Conservation (phyloP, 1,139 yeast species). For the Yamadazyma dushanensis region DNA sequence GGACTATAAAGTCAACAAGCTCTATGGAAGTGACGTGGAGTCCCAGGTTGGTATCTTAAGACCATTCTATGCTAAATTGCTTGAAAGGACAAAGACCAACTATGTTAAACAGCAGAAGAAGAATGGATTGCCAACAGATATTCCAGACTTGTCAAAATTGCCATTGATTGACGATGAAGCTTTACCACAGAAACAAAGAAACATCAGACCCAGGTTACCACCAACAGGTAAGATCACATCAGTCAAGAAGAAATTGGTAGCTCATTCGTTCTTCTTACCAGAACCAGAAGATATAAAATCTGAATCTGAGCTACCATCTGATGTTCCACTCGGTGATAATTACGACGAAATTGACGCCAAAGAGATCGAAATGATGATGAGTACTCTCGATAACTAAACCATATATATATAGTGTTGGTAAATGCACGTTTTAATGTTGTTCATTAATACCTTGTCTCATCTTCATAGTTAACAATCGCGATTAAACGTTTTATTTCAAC, state of each 20-base stretch:
- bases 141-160: constrained; percentile 43
- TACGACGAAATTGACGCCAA: constrained; percentile 16
- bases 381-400: constrained; percentile 7
- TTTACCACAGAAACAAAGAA: constrained; percentile 75
- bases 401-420: no score
- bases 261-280: constrained; percentile 49
- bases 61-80: constrained; percentile 55
- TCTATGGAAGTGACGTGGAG: constrained; percentile 52
- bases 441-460: no score
- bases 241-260: constrained; percentile 61
- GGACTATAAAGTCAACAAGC: constrained; percentile 46
- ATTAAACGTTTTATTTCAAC: no score
- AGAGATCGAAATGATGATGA: constrained; percentile 19
- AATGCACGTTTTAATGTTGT: no score
- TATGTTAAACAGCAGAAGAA: constrained; percentile 53
- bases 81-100: constrained; percentile 52
- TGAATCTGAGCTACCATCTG: constrained; percentile 2
- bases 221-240: constrained; percentile 87
- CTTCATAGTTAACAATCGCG: no score
- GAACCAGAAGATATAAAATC: constrained; percentile 22
- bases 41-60: constrained; percentile 58
- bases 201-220: constrained; percentile 82
- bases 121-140: constrained; percentile 49
- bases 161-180: constrained; percentile 74
- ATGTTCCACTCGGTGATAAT: constrained; percentile 8